Evolutionary conservation across 306 rosid species (phyloP), one percentile per base, ranked within the genome.

Genomic region (Quercus aquifolioides): DNA sequence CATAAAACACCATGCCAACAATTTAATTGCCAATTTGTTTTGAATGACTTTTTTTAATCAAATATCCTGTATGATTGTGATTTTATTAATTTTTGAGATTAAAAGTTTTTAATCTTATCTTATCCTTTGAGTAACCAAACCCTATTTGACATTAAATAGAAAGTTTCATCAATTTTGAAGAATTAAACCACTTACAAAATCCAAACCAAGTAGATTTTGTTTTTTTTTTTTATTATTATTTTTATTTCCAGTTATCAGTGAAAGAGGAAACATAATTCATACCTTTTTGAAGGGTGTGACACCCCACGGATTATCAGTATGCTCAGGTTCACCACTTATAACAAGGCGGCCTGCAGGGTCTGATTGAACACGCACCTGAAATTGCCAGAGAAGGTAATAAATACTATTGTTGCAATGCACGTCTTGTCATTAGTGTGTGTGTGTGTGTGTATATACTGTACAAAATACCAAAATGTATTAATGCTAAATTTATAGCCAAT

Each of bases 261-360:
- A 46, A 19, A 63, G 20, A 69, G 55, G 74, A 20, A 49, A n/a
- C 49, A 19, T 19, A 68, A 35, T 35, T 1, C n/a, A 20, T 10
- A 87, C 99, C 98, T 96, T 96, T 79, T 89, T 93, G 87, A 93
- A 96, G 81, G 99, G 91, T 38, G 99, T 91, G 56, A 96, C 99
- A 26, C 99, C 99, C 99, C 99, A 96, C 28, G 98, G 98, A 81
- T 96, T 96, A 81, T 90, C 88, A 25, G 83, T 86, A 86, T 91
- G 94, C 86, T 90, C 99, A 18, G 99, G 99, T 80, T 93, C 99
- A 62, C 99, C 99, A 59, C 93, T 93, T 76, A 96, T 90, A 60
- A 96, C 99, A 71, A 96, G 82, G 46, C 97, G 96, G 70, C 98
- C 99, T 1, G 93, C 93, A 4, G 99, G 97, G 79, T 96, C 99